Evolutionary conservation across 78 protist species (phyloP), one percentile per base, ranked within the genome.

Genomic region (Isochrysis galbana): DNA sequence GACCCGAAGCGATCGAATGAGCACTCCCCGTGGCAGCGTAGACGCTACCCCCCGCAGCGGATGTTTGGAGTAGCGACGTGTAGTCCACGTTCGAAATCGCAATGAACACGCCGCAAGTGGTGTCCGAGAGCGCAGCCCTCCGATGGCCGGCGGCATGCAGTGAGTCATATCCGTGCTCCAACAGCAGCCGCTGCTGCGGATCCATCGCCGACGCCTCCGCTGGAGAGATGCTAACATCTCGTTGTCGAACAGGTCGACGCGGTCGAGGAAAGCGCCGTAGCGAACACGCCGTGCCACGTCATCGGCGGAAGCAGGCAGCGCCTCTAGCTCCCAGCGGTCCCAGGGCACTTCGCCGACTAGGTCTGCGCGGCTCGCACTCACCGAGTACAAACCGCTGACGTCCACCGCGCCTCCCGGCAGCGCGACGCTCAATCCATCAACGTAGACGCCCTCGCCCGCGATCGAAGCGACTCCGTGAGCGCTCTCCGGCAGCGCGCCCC

Each of bases 131-230:
- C 78, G 5, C 19, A 0, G 48, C 78, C 36, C 47, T 29, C 51
- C 5, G 5, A 32, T 14, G 1, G 80, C 45, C 77, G 17, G 91
- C 38, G 38, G 21, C 32, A 32, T 0, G 44, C 47, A 88, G 74
- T 10, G 91, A 51, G 21, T 7, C 91, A 32, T 29, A 41, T 32
- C 45, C 19, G 38, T 23, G 19, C 78, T 88, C 91, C 48, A 54
- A n/a, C 26, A 88, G 26, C 34, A 88, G 41, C 26, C 91, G 91
- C 51, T 88, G 91, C 91, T 88, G 74, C 25, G 91, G 91, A 7
- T 88, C 91, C 78, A 55, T 88, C 34, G 74, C 4, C 38, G 1
- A 26, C 78, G 91, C 91, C 78, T 88, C 91, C 26, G 61, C 36
- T 11, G 45, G 5, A 14, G 74, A 34, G 61, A 88, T 41, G 61